Percentiles rank a stretch among this genome's conserved stretches.
These are phyloP conservation scores for Globisporangium echinulatum DNA, from an alignment of 352 stramenopile genomes.

Conservation along the genomic window DNA sequence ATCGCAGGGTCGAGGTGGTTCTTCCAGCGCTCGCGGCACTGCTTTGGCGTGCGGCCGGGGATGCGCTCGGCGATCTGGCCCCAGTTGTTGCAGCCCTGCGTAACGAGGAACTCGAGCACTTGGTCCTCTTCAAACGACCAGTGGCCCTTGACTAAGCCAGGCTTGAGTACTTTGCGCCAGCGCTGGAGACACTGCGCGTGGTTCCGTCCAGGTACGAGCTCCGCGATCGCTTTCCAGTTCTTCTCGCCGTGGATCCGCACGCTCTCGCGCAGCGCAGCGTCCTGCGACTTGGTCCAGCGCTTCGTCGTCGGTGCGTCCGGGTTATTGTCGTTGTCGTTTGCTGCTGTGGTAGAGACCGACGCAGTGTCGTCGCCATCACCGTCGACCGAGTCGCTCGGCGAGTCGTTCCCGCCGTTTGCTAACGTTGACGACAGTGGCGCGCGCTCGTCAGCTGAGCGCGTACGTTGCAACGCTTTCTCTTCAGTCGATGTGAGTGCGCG, in stretches of 20 bases:
- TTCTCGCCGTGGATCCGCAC: slow-evolving; percentile 82
- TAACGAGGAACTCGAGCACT: slow-evolving; percentile 88
- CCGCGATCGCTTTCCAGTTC: slow-evolving; percentile 88
- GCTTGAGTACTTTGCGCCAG: slow-evolving; percentile 92
- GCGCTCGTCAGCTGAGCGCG: slow-evolving; percentile 25
- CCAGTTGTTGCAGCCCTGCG: slow-evolving; percentile 91
- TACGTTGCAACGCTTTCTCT: slow-evolving; percentile 62
- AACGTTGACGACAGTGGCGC: slow-evolving; percentile 5
- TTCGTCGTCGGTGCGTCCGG: slow-evolving; percentile 74
- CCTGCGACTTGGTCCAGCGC: slow-evolving; percentile 85
- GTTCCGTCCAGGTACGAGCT: slow-evolving; percentile 76
- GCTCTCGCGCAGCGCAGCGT: slow-evolving; percentile 74
- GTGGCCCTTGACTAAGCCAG: slow-evolving; percentile 92
- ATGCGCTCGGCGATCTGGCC: slow-evolving; percentile 89
- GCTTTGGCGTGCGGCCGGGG: slow-evolving; percentile 89
- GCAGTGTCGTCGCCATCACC: slow-evolving; percentile 11
- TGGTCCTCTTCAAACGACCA: slow-evolving; percentile 95
- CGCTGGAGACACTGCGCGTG: slow-evolving; percentile 87
- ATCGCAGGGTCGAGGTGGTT: slow-evolving; percentile 89
- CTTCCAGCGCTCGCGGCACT: slow-evolving; percentile 89
- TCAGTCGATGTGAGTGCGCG: slow-evolving; percentile 46
- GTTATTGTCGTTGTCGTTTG: slow-evolving; percentile 25
- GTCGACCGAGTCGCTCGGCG: slow-evolving; percentile 12
- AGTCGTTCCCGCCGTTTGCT: background rate
- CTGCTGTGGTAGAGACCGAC: no score